These are phyloP conservation scores for Coniferiporia sulphurascens DNA, from an alignment of 1,284 basidiomycete species.

Conservation along the genomic window DNA sequence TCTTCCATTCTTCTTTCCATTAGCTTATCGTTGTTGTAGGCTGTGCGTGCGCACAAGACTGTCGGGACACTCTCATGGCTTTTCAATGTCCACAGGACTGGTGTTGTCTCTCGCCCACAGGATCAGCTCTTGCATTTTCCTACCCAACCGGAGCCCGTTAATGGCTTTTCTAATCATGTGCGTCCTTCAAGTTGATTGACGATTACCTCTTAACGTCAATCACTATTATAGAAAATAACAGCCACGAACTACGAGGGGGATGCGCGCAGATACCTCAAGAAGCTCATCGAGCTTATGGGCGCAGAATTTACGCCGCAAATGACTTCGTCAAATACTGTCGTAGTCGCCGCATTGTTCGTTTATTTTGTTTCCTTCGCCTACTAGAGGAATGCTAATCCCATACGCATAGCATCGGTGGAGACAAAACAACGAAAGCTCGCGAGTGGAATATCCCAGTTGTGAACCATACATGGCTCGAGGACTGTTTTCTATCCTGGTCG, in stretches of 20 bases:
- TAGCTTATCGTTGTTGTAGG: slow-evolving; percentile 34
- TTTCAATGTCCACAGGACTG: slow-evolving; percentile 67
- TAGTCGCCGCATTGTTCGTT: slow-evolving; percentile 78
- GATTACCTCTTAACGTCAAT: neutral
- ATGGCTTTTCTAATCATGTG: slow-evolving; percentile 29
- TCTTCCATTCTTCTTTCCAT: slow-evolving; percentile 21
- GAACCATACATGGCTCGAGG: slow-evolving; percentile 87
- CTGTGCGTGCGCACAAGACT: slow-evolving; percentile 51
- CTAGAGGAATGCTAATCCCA: neutral
- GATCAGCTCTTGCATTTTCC: slow-evolving; percentile 63
- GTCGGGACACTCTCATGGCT: slow-evolving; percentile 81
- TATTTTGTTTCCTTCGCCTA: slow-evolving; percentile 1
- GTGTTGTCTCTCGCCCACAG: slow-evolving; percentile 57
- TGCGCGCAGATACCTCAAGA: slow-evolving; percentile 81
- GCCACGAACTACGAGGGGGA: slow-evolving; percentile 86
- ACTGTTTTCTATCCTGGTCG: slow-evolving; percentile 80
- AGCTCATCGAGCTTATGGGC: slow-evolving; percentile 72
- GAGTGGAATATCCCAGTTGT: slow-evolving; percentile 83
- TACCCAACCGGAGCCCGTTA: slow-evolving; percentile 37
- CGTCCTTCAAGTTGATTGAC: neutral
- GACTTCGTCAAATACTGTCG: slow-evolving; percentile 67
- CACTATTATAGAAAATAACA: slow-evolving; percentile 48
- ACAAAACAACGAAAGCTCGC: slow-evolving; percentile 68
- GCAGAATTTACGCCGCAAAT: slow-evolving; percentile 79
- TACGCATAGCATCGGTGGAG: slow-evolving; percentile 51